Evolutionary conservation across 164 flowering plant species (phyloP).

Genomic region (Berberis thunbergii): DNA sequence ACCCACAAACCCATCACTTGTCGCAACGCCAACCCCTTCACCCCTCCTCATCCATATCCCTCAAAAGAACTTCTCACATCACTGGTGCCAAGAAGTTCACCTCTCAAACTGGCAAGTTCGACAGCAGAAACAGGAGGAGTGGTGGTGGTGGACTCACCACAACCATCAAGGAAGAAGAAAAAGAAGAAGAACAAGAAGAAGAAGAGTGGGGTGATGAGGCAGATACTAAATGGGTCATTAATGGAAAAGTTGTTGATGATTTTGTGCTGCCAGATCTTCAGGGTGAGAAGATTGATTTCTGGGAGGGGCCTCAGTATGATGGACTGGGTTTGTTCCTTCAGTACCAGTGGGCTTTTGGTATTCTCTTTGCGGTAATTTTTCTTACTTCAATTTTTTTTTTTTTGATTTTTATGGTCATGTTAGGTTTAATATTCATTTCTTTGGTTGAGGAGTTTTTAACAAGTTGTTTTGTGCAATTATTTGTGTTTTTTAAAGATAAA

Average conservation of each 20-base stretch:
- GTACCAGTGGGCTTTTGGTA: conserved; percentile 91
- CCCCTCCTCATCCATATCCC: background rate
- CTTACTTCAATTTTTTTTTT: background rate
- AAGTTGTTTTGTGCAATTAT: too few relatives aligned
- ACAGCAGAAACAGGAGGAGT: conserved; percentile 45
- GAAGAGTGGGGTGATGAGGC: too few relatives aligned
- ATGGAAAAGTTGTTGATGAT: conserved; percentile 34
- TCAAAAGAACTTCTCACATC: conserved; percentile 8
- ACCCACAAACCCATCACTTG: conserved; percentile 2
- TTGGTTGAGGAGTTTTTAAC: too few relatives aligned
- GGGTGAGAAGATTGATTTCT: conserved; percentile 55
- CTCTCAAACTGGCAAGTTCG: conserved; percentile 50
- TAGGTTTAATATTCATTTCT: background rate
- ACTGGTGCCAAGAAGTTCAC: conserved; percentile 24
- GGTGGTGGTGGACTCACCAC: conserved; percentile 12
- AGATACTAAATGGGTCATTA: conserved; percentile 1
- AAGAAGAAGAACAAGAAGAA: conserved; percentile 8
- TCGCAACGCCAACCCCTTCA: background rate
- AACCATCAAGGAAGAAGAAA: conserved; percentile 28
- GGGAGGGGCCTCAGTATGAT: conserved; percentile 90
- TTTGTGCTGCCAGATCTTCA: conserved; percentile 58
- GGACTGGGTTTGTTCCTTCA: conserved; percentile 70
- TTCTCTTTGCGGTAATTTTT: conserved; percentile 59
- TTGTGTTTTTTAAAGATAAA: too few relatives aligned
- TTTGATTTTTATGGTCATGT: background rate